Conservation (phyloP, 768 basidiomycete genomes). For the Hysterangium stoloniferum region DNA sequence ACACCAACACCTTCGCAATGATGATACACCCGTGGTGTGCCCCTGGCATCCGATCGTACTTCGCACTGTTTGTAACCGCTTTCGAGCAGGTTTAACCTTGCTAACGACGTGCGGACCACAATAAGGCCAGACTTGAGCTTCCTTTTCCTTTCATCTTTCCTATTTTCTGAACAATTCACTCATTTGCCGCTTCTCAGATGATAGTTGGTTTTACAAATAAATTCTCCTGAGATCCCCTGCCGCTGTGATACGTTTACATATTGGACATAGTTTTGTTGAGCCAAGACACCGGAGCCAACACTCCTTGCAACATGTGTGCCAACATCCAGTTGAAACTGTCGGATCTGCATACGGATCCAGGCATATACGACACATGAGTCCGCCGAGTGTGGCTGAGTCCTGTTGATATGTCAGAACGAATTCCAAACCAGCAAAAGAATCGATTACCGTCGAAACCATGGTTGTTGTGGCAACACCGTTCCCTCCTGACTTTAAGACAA, state of each 20-base stretch:
- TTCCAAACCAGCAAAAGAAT: not conserved
- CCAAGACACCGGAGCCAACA: conserved; percentile 84
- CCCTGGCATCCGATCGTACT: conserved; percentile 10
- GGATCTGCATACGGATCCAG: conserved; percentile 72
- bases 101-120: conserved; percentile 46
- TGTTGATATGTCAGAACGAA: not conserved
- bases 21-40: conserved; percentile 13
- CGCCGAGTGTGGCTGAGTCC: not conserved
- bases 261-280: conserved; percentile 75
- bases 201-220: conserved; percentile 43
- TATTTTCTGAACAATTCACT: not conserved
- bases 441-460: not conserved
- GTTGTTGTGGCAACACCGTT: not conserved
- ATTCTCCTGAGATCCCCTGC: conserved; percentile 69
- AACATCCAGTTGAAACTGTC: conserved; percentile 76
- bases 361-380: conserved; percentile 61
- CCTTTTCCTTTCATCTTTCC: conserved; percentile 15
- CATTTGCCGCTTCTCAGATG: not conserved
- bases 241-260: conserved; percentile 78
- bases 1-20: conserved; percentile 26
- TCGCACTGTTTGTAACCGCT: conserved; percentile 42
- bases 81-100: conserved; percentile 40
- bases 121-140: conserved; percentile 87
- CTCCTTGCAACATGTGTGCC: conserved; percentile 78
- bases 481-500: conserved; percentile 15